Conservation (phyloP, 1,139 yeast genomes). For the Lodderomyces pseudojiufengensis region DNA sequence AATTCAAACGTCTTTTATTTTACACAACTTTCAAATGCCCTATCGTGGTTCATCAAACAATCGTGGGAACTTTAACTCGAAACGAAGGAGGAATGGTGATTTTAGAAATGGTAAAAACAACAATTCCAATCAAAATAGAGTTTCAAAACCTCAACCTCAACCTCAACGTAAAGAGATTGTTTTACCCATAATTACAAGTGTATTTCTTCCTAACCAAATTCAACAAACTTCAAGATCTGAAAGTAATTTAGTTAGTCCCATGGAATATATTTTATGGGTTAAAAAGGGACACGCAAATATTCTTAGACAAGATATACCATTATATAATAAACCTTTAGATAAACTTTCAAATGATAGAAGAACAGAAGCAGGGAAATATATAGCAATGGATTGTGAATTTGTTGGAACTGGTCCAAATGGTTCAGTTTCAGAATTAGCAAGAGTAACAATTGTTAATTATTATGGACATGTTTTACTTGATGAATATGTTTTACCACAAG, state of each 20-base stretch:
- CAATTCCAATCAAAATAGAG: too few relatives aligned
- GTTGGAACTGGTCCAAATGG: constrained; percentile 87
- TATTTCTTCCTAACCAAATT: constrained; percentile 22
- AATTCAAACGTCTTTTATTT: too few relatives aligned
- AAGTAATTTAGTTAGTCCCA: constrained; percentile 13
- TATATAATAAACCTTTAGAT: constrained; percentile 13
- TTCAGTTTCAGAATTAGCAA: constrained; percentile 65
- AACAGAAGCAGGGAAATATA: constrained; percentile 57
- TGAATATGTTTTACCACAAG: constrained; percentile 69
- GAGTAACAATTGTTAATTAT: constrained; percentile 83
- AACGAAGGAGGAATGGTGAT: too few relatives aligned
- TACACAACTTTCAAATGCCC: too few relatives aligned
- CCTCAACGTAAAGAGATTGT: too few relatives aligned
- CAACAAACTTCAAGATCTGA: constrained; percentile 14
- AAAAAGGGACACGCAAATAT: constrained; percentile 15
- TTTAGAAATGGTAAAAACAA: too few relatives aligned
- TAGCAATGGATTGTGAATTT: constrained; percentile 92
- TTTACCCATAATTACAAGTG: too few relatives aligned
- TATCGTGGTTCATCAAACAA: too few relatives aligned
- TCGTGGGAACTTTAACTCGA: too few relatives aligned
- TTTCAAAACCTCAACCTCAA: too few relatives aligned
- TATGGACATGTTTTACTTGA: constrained; percentile 73
- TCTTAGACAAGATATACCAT: constrained; percentile 18
- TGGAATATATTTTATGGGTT: constrained; percentile 30
- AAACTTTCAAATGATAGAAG: constrained; percentile 20